Conservation (phyloP, 2,329 filamentous ascomycete species). For the Pseudonectria buxi region DNA sequence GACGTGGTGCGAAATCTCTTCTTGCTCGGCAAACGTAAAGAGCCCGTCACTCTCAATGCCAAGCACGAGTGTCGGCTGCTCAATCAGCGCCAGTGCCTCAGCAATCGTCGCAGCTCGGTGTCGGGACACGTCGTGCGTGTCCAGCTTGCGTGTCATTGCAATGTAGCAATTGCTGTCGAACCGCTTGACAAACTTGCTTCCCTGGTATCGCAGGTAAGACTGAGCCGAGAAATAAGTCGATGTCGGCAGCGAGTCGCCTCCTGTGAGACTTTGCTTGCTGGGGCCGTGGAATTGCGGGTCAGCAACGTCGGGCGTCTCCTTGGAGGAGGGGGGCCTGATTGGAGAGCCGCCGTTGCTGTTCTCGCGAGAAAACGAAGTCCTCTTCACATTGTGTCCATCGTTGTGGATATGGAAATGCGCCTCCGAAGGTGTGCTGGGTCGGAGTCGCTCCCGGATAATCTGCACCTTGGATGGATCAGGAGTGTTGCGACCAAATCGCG, state of each 20-base stretch:
- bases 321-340: conserved; percentile 15
- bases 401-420: conserved; percentile 78
- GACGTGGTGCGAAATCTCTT: conserved; percentile 80
- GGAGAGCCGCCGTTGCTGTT: conserved; percentile 32
- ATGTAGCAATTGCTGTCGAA: conserved; percentile 99
- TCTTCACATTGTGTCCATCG: conserved; percentile 64
- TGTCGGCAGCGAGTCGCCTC: conserved; percentile 45
- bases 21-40: conserved; percentile 94
- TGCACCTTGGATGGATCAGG: conserved; percentile 79
- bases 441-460: conserved; percentile 65
- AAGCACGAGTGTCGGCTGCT: conserved; percentile 84
- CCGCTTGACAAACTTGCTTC: conserved; percentile 89
- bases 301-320: conserved; percentile 19
- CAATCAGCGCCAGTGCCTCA: conserved; percentile 71
- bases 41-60: conserved; percentile 94
- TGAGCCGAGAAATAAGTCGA: conserved; percentile 97
- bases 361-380: conserved; percentile 42
- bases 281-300: conserved; percentile 68
- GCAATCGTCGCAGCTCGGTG: conserved; percentile 61
- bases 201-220: conserved; percentile 94
- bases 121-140: conserved; percentile 91
- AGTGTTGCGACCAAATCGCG: conserved; percentile 87
- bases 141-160: conserved; percentile 93
- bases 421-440: conserved; percentile 56
- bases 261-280: conserved; percentile 42